phyloP scores from a whole-genome alignment of 495 filamentous ascomycete genomes.

The Terfezia boudieri region DNA sequence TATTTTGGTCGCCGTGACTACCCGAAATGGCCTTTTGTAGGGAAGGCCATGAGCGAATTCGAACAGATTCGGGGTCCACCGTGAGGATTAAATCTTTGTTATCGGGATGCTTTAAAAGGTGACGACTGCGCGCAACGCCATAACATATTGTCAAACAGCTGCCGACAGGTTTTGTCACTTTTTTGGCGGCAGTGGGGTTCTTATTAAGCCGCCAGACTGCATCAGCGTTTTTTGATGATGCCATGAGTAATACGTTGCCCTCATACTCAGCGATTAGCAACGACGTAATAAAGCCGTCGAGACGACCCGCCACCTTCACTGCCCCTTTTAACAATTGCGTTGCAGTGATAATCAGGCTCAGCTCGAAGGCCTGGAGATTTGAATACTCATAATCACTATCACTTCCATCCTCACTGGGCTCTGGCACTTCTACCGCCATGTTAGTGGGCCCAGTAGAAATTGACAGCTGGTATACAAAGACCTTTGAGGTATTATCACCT shows the following conservation, averaged over 20 bases:
- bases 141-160: background rate
- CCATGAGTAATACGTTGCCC: background rate
- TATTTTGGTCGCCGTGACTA: background rate
- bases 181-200: background rate
- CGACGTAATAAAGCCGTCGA: background rate
- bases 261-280: background rate
- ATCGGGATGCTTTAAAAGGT: background rate
- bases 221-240: background rate
- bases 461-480: slow-evolving; percentile 1
- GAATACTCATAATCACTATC: background rate
- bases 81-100: background rate
- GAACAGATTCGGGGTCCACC: background rate
- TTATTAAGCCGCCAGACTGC: background rate
- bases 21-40: background rate
- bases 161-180: background rate
- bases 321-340: background rate
- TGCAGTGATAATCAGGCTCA: background rate
- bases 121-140: background rate
- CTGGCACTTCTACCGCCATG: background rate
- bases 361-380: background rate
- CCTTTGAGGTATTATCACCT: slow-evolving; percentile 3
- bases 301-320: background rate
- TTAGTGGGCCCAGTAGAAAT: background rate
- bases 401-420: background rate
- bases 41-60: background rate